Conservation (phyloP, 495 filamentous ascomycete genomes). For the Lasiosphaeria miniovina region DNA sequence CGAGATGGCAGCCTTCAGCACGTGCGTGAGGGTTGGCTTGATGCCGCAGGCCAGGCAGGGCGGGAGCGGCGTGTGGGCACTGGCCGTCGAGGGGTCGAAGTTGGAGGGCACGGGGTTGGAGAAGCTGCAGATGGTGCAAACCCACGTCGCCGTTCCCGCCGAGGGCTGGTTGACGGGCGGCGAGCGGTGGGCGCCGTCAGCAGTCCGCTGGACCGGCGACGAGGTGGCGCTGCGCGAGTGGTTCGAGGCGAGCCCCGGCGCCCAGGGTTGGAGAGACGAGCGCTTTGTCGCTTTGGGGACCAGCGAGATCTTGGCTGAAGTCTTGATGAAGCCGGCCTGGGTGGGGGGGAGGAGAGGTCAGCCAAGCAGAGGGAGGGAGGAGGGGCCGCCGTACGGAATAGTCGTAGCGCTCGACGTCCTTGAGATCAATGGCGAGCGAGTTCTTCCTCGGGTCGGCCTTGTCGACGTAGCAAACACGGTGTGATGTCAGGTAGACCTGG, state of each 20-base stretch:
- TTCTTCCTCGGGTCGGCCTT: constrained; percentile 81
- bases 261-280: constrained; percentile 46
- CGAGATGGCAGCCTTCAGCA: constrained; percentile 80
- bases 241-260: constrained; percentile 31
- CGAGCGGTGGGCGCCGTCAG: constrained; percentile 46
- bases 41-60: constrained; percentile 94
- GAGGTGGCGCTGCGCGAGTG: constrained; percentile 41
- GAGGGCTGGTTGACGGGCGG: constrained; percentile 47
- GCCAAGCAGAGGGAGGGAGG: constrained; percentile 14
- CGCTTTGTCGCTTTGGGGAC: constrained; percentile 70
- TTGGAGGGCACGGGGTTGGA: constrained; percentile 94
- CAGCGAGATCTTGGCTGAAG: constrained; percentile 88
- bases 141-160: constrained; percentile 77
- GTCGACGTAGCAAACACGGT: constrained; percentile 93
- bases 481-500: constrained; percentile 92
- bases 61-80: constrained; percentile 68
- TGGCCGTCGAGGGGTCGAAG: constrained; percentile 79
- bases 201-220: constrained; percentile 45
- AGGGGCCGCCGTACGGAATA: constrained; percentile 63
- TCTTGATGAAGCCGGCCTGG: constrained; percentile 91
- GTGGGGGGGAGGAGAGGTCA: constrained; percentile 19
- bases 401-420: constrained; percentile 85
- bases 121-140: constrained; percentile 95
- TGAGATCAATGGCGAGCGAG: constrained; percentile 81
- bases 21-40: constrained; percentile 74